A percentile compares a stretch with the other conserved stretches of the same genome.
These are phyloP conservation scores for Mycena haematopus DNA, from an alignment of 768 basidiomycete genomes.

Conservation along the genomic window DNA sequence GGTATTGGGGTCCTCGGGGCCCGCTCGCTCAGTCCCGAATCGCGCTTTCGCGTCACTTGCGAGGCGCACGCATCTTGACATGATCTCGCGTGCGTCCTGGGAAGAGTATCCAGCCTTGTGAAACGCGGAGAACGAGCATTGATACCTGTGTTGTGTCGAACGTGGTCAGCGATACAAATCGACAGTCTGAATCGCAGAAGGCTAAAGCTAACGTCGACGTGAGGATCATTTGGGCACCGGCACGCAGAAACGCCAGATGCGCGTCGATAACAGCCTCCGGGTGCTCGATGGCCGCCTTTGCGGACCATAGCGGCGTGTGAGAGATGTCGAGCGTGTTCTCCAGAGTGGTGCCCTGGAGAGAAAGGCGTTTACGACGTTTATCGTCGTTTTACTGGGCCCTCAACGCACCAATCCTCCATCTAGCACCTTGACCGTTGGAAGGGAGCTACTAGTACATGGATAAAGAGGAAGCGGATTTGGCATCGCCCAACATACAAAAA, in stretches of 20 bases:
- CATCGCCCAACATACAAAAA: background rate
- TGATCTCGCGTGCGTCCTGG: slow-evolving; percentile 50
- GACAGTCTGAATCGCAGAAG: background rate
- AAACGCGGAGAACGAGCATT: slow-evolving; percentile 65
- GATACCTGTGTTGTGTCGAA: slow-evolving; percentile 64
- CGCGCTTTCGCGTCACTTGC: slow-evolving; percentile 53
- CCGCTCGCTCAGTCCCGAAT: slow-evolving; percentile 35
- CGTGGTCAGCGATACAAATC: background rate
- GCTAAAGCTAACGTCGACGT: slow-evolving; percentile 64
- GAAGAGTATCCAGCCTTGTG: slow-evolving; percentile 53
- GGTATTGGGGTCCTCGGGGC: slow-evolving; percentile 26
- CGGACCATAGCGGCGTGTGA: slow-evolving; percentile 73
- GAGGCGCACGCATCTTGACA: slow-evolving; percentile 59
- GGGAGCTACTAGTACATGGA: background rate
- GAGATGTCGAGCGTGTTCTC: slow-evolving; percentile 58
- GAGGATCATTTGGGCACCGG: slow-evolving; percentile 70
- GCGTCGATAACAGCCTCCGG: slow-evolving; percentile 60
- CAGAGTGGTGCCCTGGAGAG: slow-evolving; percentile 66
- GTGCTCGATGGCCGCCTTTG: slow-evolving; percentile 59
- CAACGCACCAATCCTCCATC: slow-evolving; percentile 22
- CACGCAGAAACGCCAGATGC: slow-evolving; percentile 67
- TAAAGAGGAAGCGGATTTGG: slow-evolving; percentile 10
- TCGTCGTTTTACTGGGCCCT: background rate
- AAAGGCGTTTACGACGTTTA: background rate
- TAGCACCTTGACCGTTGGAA: background rate